These are phyloP conservation scores for Hypoxylon subgilvum DNA, from an alignment of 495 filamentous ascomycete genomes.

Conservation along the genomic window DNA sequence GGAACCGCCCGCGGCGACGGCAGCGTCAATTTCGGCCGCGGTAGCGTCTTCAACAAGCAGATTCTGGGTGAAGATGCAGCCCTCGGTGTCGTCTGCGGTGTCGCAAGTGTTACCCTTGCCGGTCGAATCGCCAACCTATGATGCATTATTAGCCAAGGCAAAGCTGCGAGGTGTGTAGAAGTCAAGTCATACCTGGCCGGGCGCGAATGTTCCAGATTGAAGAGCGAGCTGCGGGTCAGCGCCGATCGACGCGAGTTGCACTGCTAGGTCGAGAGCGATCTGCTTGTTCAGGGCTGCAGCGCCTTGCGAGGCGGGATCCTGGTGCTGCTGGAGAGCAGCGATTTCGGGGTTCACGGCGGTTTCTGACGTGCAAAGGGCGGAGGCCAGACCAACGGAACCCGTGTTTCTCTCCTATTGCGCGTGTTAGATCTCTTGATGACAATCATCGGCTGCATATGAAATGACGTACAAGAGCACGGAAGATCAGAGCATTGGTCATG, in stretches of 20 bases:
- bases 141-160: background rate
- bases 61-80: conserved; percentile 68
- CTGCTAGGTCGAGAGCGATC: conserved; percentile 61
- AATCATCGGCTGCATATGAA: background rate
- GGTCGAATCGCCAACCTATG: conserved; percentile 59
- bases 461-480: conserved; percentile 55
- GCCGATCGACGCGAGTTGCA: conserved; percentile 61
- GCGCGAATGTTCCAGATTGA: conserved; percentile 63
- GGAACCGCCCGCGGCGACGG: conserved; percentile 47
- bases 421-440: conserved; percentile 2
- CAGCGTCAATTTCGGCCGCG: conserved; percentile 60
- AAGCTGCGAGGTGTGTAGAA: background rate
- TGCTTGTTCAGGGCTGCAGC: conserved; percentile 60
- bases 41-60: conserved; percentile 65
- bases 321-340: conserved; percentile 65
- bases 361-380: conserved; percentile 59
- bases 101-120: conserved; percentile 66
- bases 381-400: conserved; percentile 59
- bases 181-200: conserved; percentile 54
- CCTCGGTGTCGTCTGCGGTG: conserved; percentile 54
- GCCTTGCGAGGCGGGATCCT: conserved; percentile 63
- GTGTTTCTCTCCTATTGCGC: conserved; percentile 63
- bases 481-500: conserved; percentile 64
- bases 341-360: conserved; percentile 74
- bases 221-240: conserved; percentile 64